phyloP scores from a whole-genome alignment of 148 eudicot species.

The Nepenthes mirabilis region DNA sequence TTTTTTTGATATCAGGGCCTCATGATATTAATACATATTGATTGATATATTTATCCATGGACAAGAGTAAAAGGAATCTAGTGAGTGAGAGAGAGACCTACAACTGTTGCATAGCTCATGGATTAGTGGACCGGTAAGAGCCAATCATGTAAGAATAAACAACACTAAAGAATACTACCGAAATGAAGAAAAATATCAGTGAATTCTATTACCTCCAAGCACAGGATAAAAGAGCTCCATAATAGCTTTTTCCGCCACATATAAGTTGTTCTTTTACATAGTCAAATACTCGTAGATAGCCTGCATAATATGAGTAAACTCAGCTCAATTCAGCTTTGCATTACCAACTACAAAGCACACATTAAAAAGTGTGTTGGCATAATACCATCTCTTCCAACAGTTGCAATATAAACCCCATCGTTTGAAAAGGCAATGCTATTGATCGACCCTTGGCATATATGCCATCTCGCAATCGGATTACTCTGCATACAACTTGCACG shows the following conservation, averaged over 20 bases:
- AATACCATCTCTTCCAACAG: constrained; percentile 85
- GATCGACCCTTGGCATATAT: constrained; percentile 72
- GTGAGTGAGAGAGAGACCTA: too few relatives aligned
- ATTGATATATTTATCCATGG: too few relatives aligned
- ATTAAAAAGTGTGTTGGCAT: background rate
- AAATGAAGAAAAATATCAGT: background rate
- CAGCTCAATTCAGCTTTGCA: background rate
- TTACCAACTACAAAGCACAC: background rate
- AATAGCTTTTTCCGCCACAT: constrained; percentile 78
- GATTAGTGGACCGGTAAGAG: too few relatives aligned
- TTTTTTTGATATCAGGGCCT: too few relatives aligned
- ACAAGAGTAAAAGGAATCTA: too few relatives aligned
- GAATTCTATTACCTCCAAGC: constrained; percentile 53
- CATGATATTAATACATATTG: too few relatives aligned
- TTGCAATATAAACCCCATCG: constrained; percentile 60
- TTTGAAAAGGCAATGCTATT: constrained; percentile 60
- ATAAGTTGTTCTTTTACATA: constrained; percentile 58
- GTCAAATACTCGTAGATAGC: constrained; percentile 65
- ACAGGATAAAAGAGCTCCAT: constrained; percentile 75
- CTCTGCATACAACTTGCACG: constrained; percentile 27
- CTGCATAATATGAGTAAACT: constrained; percentile 14
- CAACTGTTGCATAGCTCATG: too few relatives aligned
- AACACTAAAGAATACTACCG: background rate
- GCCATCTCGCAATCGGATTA: constrained; percentile 81
- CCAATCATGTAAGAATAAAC: background rate